Percentiles rank a stretch among this genome's conserved stretches.
Conservation (phyloP, 108 stramenopile genomes). For the Nitzschia inconspicua region DNA sequence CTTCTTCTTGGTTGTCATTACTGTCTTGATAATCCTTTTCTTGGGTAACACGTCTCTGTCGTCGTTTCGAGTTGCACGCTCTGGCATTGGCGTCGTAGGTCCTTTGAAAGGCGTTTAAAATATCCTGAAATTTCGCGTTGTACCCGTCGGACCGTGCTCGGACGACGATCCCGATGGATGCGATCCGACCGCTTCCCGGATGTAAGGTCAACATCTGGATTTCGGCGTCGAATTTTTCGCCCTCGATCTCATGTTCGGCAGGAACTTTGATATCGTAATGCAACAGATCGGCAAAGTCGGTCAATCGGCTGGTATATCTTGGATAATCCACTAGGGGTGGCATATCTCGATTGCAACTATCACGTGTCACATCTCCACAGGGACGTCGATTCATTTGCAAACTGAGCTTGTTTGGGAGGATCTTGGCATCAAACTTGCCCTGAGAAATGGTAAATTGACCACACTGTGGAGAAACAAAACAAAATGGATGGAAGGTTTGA, state of each 20-base stretch:
- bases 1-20: not conserved
- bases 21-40: too few relatives aligned
- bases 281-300: not conserved
- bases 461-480: too few relatives aligned
- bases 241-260: slow-evolving; percentile 18
- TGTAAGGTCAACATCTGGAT: not conserved
- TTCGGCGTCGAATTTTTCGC: not conserved
- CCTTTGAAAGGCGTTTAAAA: not conserved
- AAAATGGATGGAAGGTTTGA: too few relatives aligned
- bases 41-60: not conserved
- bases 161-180: not conserved
- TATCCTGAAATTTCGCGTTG: not conserved
- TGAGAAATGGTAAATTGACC: too few relatives aligned
- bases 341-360: not conserved
- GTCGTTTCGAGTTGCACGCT: not conserved
- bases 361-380: not conserved
- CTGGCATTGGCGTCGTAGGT: not conserved
- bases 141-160: not conserved
- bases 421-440: too few relatives aligned
- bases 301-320: not conserved
- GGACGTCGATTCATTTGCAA: not conserved
- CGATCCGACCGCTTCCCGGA: not conserved
- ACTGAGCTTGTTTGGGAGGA: not conserved
- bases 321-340: not conserved
- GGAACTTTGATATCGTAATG: not conserved